Evolutionary conservation across 106 monocot species (phyloP).

Genomic region (Iris macrosiphon): DNA sequence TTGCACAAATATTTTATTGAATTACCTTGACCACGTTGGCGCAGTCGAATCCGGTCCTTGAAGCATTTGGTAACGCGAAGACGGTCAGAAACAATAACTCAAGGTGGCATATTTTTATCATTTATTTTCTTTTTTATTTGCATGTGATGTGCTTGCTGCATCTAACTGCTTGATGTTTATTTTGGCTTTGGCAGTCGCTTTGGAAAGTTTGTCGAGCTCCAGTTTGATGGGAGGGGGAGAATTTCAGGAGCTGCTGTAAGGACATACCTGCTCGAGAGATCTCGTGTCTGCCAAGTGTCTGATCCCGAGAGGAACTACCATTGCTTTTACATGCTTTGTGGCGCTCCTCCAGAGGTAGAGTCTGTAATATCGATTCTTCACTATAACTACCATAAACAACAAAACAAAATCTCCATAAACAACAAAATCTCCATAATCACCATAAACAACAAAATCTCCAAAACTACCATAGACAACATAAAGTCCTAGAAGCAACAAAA

Average conservation of each 20-base stretch:
- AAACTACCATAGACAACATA: too few species aligned
- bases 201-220: conserved; percentile 65
- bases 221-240: conserved; percentile 45
- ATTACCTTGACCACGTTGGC: not conserved
- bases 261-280: conserved; percentile 61
- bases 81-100: conserved; percentile 68
- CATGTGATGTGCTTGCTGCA: not conserved
- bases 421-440: too few species aligned
- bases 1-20: not conserved
- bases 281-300: conserved; percentile 66
- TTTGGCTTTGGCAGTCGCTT: conserved; percentile 36
- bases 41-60: conserved; percentile 69
- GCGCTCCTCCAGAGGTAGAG: conserved; percentile 64
- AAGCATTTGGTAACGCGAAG: conserved; percentile 73
- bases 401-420: too few species aligned
- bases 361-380: too few species aligned
- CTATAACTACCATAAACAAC: too few species aligned
- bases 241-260: conserved; percentile 68
- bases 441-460: too few species aligned
- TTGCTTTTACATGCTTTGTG: conserved; percentile 67
- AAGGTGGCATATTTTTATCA: conserved; percentile 19
- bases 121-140: not conserved
- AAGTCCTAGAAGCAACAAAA: too few species aligned
- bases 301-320: conserved; percentile 71
- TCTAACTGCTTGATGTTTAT: not conserved